Evolutionary conservation across 2,329 filamentous ascomycete genomes (phyloP), one percentile per base, ranked within the genome.

Genomic region (Metarhizium brunneum): DNA sequence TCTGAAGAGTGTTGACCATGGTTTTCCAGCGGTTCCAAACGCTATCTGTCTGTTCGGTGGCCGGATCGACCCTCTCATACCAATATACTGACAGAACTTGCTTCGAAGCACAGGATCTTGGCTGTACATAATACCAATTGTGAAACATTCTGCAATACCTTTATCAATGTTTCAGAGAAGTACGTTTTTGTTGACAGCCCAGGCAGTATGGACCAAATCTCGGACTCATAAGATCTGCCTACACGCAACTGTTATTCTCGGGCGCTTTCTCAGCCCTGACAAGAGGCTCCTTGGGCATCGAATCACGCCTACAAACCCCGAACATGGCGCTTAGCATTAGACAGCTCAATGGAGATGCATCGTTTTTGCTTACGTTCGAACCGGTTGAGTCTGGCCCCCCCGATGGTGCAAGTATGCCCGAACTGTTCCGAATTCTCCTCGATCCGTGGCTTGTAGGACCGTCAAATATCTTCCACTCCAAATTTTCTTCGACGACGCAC

Each of bases 381-480:
- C 81, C 82, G 36, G 70, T 78, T 32, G 69, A 73, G n/a, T 53
- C 53, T 16, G 56, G 61, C n/a, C 52, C 42, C 16, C 10, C 49
- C 5, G 18, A 7, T 8, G 54, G 52, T 18, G 58, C 51, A 16
- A 50, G 52, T 13, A 51, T 50, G n/a, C 30, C 54, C 10, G 73
- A 73, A 52, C 76, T 79, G 4, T 90, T 86, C 67, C 83, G 80
- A 16, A 79, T 91, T 54, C 76, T 91, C 45, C 69, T 90, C 52
- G 87, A 92, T 66, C 87, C 88, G 3, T 90, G 86, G 83, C 75
- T 89, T 36, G 73, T 75, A 11, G 83, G 84, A 0, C 71, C 79
- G 4, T 82, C 83, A 11, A 80, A 79, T 54, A 79, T 85, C 59
- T 75, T 82, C 62, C 82, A 83, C 63, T 74, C 80, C 32, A 78